A percentile compares a stretch with the other conserved stretches of the same genome.
phyloP scores from a whole-genome alignment of 177 flowering plant species.

The Tripterygium wilfordii region DNA sequence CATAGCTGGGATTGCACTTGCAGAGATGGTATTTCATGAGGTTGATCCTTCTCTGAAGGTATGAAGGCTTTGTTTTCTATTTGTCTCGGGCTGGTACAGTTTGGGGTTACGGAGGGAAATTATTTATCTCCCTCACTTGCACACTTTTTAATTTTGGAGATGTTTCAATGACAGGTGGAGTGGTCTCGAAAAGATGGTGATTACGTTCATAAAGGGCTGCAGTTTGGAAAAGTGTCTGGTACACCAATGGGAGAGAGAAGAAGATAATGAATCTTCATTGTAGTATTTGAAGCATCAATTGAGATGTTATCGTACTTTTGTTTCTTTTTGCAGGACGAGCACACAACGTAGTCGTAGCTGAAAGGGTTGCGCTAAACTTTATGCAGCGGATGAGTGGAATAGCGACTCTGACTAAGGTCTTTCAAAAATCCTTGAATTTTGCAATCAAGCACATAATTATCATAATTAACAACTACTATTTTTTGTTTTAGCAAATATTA shows the following conservation, averaged over 20 bases:
- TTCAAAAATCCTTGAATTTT: not conserved
- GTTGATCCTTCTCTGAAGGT: slow-evolving; percentile 95
- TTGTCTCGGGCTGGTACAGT: not conserved
- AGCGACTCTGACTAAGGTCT: slow-evolving; percentile 84
- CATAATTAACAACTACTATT: not conserved
- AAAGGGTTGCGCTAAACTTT: slow-evolving; percentile 90
- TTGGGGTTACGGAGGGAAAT: too few species aligned
- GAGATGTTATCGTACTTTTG: not conserved
- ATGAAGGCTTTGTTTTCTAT: slow-evolving; percentile 3
- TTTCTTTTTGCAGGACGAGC: slow-evolving; percentile 58
- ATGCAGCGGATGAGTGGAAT: slow-evolving; percentile 99
- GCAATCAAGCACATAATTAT: not conserved
- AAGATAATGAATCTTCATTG: not conserved
- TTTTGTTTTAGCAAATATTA: not conserved
- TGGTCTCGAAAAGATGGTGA: slow-evolving; percentile 88
- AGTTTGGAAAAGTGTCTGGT: slow-evolving; percentile 90
- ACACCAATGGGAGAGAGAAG: slow-evolving; percentile 1
- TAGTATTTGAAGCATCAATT: not conserved
- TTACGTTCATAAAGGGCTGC: slow-evolving; percentile 58
- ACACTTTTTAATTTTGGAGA: too few species aligned
- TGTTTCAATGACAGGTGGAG: too few species aligned
- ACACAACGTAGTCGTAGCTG: slow-evolving; percentile 78
- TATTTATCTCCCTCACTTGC: too few species aligned
- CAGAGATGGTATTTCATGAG: slow-evolving; percentile 79
- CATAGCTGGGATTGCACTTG: slow-evolving; percentile 85